phyloP scores from a whole-genome alignment of 352 stramenopile species.

The Blastocystis sp. region DNA sequence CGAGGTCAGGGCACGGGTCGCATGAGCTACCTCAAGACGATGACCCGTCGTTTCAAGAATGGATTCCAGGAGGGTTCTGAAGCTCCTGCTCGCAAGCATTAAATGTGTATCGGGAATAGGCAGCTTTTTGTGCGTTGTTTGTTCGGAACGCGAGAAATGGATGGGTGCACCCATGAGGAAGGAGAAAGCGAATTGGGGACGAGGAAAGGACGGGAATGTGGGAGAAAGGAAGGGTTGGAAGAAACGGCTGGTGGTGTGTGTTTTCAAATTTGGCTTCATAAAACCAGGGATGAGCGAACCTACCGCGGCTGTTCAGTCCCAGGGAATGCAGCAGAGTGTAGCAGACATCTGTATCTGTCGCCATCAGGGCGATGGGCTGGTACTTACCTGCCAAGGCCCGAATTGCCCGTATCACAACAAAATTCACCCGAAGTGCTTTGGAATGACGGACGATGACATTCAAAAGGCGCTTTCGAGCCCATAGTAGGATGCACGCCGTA shows the following conservation, averaged over 20 bases:
- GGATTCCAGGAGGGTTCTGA: slow-evolving; percentile 93
- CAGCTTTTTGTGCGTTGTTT: not conserved
- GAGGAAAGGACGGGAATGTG: not conserved
- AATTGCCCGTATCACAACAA: slow-evolving; percentile 41
- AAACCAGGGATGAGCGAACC: slow-evolving; percentile 10
- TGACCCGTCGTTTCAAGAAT: slow-evolving; percentile 98
- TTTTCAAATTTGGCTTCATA: slow-evolving; percentile 34
- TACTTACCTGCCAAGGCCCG: slow-evolving; percentile 12
- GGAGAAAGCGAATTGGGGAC: not conserved
- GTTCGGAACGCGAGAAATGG: not conserved
- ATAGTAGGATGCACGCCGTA: not conserved
- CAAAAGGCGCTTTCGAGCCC: slow-evolving; percentile 12
- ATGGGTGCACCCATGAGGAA: not conserved
- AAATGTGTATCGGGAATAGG: not conserved
- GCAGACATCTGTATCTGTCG: slow-evolving; percentile 57
- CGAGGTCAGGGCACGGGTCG: slow-evolving; percentile 91
- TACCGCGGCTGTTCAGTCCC: not conserved
- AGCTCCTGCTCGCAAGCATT: slow-evolving; percentile 74
- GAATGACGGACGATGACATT: slow-evolving; percentile 36
- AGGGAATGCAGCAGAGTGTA: not conserved
- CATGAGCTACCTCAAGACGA: slow-evolving; percentile 96
- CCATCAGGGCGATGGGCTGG: slow-evolving; percentile 4
- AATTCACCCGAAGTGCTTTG: slow-evolving; percentile 64
- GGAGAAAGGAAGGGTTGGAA: not conserved
- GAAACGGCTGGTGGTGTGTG: not conserved